Conservation (phyloP, 2,329 filamentous ascomycete genomes). For the Alternaria sp. region DNA sequence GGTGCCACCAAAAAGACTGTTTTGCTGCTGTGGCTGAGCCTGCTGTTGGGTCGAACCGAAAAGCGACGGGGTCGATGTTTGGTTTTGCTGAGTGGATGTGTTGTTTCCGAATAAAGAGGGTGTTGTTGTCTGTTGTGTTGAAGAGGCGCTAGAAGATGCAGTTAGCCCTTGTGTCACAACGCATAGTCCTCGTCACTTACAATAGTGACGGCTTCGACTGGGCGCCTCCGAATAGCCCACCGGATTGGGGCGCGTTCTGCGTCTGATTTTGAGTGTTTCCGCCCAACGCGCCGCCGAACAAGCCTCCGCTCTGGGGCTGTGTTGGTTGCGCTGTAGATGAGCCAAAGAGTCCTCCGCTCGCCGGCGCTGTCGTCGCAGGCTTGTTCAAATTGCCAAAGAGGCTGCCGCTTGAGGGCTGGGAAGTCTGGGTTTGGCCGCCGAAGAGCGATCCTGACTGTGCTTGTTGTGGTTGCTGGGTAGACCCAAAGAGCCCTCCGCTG, state of each 20-base stretch:
- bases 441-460: conserved; percentile 40
- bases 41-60: conserved; percentile 42
- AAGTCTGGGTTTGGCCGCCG: conserved; percentile 28
- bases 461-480: conserved; percentile 33
- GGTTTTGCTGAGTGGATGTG: conserved; percentile 38
- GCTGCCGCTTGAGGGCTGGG: conserved; percentile 39
- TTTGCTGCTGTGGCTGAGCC: conserved; percentile 42
- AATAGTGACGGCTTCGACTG: conserved; percentile 50
- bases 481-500: conserved; percentile 40
- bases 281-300: conserved; percentile 49
- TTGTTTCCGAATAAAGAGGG: conserved; percentile 46
- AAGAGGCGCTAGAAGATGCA: conserved; percentile 42
- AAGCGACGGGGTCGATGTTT: conserved; percentile 43
- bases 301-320: conserved; percentile 38
- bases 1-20: conserved; percentile 46
- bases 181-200: conserved; percentile 37
- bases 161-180: conserved; percentile 38
- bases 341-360: conserved; percentile 48
- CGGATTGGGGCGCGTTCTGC: conserved; percentile 35
- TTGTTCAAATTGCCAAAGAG: conserved; percentile 52
- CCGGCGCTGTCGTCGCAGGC: conserved; percentile 36
- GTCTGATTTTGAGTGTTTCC: conserved; percentile 37
- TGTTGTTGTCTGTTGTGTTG: conserved; percentile 42
- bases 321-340: conserved; percentile 39
- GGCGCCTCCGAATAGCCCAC: conserved; percentile 44